Evolutionary conservation across 345 rosid species (phyloP).

Genomic region (Litchi chinensis): DNA sequence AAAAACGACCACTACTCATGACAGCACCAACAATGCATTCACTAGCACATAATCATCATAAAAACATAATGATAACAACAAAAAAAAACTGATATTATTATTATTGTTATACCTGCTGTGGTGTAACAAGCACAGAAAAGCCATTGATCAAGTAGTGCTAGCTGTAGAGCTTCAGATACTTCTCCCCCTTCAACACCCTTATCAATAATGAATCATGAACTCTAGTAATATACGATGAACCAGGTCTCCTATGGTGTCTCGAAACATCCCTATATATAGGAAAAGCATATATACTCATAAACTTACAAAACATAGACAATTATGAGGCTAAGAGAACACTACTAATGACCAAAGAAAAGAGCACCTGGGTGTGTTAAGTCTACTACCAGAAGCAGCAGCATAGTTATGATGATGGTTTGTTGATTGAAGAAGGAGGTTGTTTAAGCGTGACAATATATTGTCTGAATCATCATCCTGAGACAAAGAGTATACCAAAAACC

Average conservation of each 20-base stretch:
- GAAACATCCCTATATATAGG: conserved; percentile 49
- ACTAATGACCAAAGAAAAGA: background rate
- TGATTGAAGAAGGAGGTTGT: conserved; percentile 59
- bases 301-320: background rate
- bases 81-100: conserved; percentile 8
- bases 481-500: conserved; percentile 31
- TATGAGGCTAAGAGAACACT: background rate
- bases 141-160: conserved; percentile 94
- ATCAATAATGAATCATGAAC: conserved; percentile 81
- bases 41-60: conserved; percentile 32
- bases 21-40: conserved; percentile 15
- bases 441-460: conserved; percentile 65
- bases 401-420: conserved; percentile 25
- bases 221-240: conserved; percentile 65
- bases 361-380: conserved; percentile 53
- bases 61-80: conserved; percentile 22
- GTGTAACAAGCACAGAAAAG: conserved; percentile 82
- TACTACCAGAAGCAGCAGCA: conserved; percentile 33
- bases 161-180: conserved; percentile 89
- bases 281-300: conserved; percentile 9
- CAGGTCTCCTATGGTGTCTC: conserved; percentile 35
- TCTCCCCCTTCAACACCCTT: conserved; percentile 67
- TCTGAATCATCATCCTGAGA: conserved; percentile 44
- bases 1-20: conserved; percentile 16
- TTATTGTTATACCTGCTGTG: conserved; percentile 66